phyloP scores from a whole-genome alignment of 805 yeast species.

The Priceomyces melissophilus region DNA sequence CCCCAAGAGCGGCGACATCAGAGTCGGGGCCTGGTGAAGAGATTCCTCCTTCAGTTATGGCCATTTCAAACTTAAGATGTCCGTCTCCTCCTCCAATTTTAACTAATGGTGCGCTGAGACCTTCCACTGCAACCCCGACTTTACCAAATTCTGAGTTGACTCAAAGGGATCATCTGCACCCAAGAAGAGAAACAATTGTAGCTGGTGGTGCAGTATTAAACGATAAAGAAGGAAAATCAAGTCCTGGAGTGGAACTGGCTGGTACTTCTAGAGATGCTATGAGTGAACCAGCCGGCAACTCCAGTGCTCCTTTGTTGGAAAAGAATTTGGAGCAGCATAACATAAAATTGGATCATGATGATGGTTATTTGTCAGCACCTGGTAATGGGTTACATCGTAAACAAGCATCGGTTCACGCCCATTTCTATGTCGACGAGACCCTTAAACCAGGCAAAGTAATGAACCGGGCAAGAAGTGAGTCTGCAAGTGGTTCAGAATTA shows the following conservation, averaged over 20 bases:
- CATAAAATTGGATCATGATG: constrained; percentile 19
- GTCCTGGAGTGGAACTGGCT: not conserved
- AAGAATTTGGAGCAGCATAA: constrained; percentile 6
- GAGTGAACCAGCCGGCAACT: not conserved
- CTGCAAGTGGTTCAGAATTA: constrained; percentile 25
- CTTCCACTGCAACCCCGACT: constrained; percentile 1
- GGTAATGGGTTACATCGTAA: constrained; percentile 42
- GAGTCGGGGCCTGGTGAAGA: constrained; percentile 9
- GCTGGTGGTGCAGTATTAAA: constrained; percentile 47
- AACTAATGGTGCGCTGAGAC: constrained; percentile 16
- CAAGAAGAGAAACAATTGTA: constrained; percentile 24
- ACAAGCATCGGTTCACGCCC: constrained; percentile 71
- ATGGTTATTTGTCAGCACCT: constrained; percentile 27
- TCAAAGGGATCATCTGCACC: not conserved
- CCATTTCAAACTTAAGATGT: constrained; percentile 56
- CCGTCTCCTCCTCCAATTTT: constrained; percentile 75
- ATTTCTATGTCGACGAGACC: constrained; percentile 67
- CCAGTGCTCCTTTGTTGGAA: constrained; percentile 3
- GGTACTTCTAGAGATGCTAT: not conserved
- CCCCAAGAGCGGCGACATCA: constrained; percentile 1
- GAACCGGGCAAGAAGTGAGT: constrained; percentile 38
- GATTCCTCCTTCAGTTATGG: constrained; percentile 49
- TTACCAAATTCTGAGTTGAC: not conserved
- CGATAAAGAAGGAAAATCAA: constrained; percentile 13
- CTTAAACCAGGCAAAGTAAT: constrained; percentile 42